Conservation (phyloP, 768 basidiomycete species). For the Auriscalpium orientale region DNA sequence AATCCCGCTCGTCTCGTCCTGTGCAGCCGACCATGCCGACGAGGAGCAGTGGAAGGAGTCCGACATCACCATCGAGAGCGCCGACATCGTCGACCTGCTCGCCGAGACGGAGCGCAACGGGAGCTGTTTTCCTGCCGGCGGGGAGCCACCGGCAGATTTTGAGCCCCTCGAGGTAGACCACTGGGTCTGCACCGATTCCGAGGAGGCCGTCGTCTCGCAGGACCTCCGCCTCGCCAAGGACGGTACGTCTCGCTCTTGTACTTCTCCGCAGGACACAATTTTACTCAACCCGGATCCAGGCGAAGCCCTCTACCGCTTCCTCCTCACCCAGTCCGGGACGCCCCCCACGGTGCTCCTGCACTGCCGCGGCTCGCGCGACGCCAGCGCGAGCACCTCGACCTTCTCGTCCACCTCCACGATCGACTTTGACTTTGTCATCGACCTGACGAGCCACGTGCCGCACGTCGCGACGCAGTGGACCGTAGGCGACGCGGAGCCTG, state of each 20-base stretch:
- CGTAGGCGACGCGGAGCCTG: conserved; percentile 55
- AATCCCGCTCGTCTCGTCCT: too few relatives aligned
- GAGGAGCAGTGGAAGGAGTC: too few relatives aligned
- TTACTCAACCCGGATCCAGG: conserved; percentile 33
- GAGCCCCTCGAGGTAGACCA: conserved; percentile 56
- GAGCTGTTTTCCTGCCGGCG: too few relatives aligned
- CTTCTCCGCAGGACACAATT: too few relatives aligned
- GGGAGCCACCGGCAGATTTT: conserved; percentile 50
- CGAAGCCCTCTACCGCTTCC: conserved; percentile 67
- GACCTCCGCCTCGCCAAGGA: conserved; percentile 63
- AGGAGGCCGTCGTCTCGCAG: conserved; percentile 50
- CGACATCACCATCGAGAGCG: too few relatives aligned
- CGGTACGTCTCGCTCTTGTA: conserved; percentile 27
- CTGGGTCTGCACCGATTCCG: conserved; percentile 37
- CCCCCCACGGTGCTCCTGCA: conserved; percentile 41
- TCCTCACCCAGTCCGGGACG: conserved; percentile 46
- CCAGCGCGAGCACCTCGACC: conserved; percentile 25
- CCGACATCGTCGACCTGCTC: too few relatives aligned
- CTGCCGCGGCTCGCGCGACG: conserved; percentile 47
- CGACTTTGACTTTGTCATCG: conserved; percentile 67
- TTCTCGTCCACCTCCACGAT: conserved; percentile 44
- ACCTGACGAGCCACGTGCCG: conserved; percentile 37
- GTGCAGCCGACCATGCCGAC: too few relatives aligned
- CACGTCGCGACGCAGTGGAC: conserved; percentile 46
- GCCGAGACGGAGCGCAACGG: too few relatives aligned